Base-by-base conservation (phyloP, 2,329 filamentous ascomycete species). In the Pyricularia sp. region DNA sequence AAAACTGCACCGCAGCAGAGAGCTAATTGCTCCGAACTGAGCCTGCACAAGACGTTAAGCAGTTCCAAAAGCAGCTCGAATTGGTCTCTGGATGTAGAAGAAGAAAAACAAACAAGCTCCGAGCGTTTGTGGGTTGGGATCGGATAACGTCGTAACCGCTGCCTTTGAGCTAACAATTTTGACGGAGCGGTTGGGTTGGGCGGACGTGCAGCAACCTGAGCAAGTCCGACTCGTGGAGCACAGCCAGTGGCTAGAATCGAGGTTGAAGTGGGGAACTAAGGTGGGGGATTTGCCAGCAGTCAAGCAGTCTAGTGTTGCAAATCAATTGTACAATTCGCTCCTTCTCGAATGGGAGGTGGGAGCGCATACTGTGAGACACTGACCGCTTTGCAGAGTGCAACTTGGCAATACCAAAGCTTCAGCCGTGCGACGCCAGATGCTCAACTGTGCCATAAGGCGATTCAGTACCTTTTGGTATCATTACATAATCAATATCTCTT, bases 181-280 rank as follows among this genome's bases (percentile, higher is more conserved):
- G 49, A 57, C 24, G 30, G 35, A 59, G 65, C 62, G 62, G 65
- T 65, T 65, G 62, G 62, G 65, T 63, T 65, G 65, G 65, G 65
- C 60, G 62, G 62, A 63, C 62, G 60, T 64, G 62, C 62, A 64
- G 19, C 53, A 57, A 49, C 40, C 40, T 49, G 16, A 49, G 40
- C 9, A 57, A 26, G 53, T 28, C 53, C 53, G 24, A 31, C 30
- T 66, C 65, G 65, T 66, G 65, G 65, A 62, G 60, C 60, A 60
- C 64, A 62, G 13, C 53, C 40, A 66, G 59, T 66, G 65, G 65
- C 65, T 62, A 40, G 19, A 35, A 40, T 12, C 3, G 33, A 33
- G 33, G 3, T n/a, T 40, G 31, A 65, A 44, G 64, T 65, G 64
- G 64, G 60, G 64, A 62, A 22, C 44, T 33, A 49, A 61, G 55